phyloP scores from a whole-genome alignment of 768 basidiomycete genomes.

The Amanita muscaria region DNA sequence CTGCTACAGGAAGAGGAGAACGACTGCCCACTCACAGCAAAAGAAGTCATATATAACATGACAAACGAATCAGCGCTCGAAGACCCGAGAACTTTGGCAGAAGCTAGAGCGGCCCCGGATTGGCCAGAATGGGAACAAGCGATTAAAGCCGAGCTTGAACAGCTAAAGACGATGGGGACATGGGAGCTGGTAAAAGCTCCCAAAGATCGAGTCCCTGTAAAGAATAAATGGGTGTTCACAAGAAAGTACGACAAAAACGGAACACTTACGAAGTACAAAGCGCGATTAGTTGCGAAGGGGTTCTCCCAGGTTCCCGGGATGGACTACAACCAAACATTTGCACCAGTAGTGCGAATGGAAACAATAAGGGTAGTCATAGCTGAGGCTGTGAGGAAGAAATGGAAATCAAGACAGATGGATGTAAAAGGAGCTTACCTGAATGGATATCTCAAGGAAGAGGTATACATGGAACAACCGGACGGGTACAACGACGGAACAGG shows the following conservation, averaged over 20 bases:
- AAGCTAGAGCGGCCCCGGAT: conserved; percentile 15
- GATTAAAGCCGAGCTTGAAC: conserved; percentile 8
- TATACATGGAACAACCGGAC: conserved; percentile 31
- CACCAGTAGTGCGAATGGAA: conserved; percentile 23
- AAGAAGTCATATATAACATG: too few species aligned
- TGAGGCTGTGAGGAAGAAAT: conserved; percentile 23
- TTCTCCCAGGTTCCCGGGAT: conserved; percentile 30
- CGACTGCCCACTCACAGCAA: too few species aligned
- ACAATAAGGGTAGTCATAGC: conserved; percentile 30
- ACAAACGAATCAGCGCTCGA: background rate
- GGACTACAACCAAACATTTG: conserved; percentile 24
- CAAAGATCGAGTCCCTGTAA: conserved; percentile 14
- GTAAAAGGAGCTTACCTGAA: conserved; percentile 30
- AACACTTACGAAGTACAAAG: conserved; percentile 24
- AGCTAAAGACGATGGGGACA: conserved; percentile 19
- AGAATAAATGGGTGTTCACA: conserved; percentile 25
- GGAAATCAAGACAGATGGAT: conserved; percentile 32
- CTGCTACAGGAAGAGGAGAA: background rate
- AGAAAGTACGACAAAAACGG: conserved; percentile 28
- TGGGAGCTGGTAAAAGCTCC: conserved; percentile 22
- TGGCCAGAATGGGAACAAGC: conserved; percentile 10
- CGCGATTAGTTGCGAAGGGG: conserved; percentile 22
- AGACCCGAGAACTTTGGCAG: background rate
- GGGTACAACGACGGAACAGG: conserved; percentile 21
- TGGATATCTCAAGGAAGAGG: conserved; percentile 21